These are phyloP conservation scores for Lichtheimia ramosa DNA, from an alignment of 371 early-diverging fungal species.

Conservation along the genomic window DNA sequence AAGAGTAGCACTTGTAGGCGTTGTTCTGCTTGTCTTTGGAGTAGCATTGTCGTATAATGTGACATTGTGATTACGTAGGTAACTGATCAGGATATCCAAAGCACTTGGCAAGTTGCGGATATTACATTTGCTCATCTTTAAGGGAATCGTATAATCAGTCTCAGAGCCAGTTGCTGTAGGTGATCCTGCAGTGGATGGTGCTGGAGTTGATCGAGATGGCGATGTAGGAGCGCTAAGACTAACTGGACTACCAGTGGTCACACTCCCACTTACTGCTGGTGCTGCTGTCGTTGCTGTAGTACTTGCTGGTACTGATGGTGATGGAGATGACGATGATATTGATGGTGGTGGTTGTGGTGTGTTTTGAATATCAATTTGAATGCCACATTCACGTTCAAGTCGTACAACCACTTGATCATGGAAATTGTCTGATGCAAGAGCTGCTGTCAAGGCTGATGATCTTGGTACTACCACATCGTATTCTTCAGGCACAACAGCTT, in stretches of 20 bases:
- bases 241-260: constrained; percentile 3
- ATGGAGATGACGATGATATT: constrained; percentile 13
- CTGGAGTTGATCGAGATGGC: constrained; percentile 14
- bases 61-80: constrained; percentile 16
- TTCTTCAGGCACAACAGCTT: constrained; percentile 37
- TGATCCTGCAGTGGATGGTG: constrained; percentile 8
- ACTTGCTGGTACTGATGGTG: constrained; percentile 3
- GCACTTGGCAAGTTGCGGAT: constrained; percentile 17
- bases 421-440: constrained; percentile 13
- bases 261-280: constrained; percentile 7
- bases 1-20: constrained; percentile 4
- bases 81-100: constrained; percentile 13
- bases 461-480: constrained; percentile 38
- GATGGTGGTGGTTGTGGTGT: constrained; percentile 14
- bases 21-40: constrained; percentile 14
- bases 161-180: constrained; percentile 1
- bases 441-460: constrained; percentile 24
- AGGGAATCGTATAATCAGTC: constrained; percentile 15
- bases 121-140: constrained; percentile 16
- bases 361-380: constrained; percentile 14
- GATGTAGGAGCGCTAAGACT: constrained; percentile 10
- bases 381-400: constrained; percentile 19
- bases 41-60: constrained; percentile 12
- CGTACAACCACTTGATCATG: constrained; percentile 11
- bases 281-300: constrained; percentile 10